phyloP scores from a whole-genome alignment of 1,139 yeast species.

The Taphrina communis region DNA sequence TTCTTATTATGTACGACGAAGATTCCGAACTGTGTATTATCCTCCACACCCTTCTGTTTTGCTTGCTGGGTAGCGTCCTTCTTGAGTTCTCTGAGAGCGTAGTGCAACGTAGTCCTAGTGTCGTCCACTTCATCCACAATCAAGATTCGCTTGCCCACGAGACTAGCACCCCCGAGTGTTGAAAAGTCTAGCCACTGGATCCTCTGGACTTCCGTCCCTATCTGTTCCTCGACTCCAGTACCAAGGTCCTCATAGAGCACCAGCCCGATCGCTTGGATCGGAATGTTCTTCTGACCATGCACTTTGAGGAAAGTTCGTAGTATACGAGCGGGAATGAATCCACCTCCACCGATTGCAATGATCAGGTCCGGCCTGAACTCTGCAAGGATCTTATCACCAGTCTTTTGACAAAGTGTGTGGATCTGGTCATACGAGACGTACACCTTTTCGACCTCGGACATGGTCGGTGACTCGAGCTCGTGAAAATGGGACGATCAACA shows the following conservation, averaged over 20 bases:
- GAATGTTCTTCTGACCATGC: slow-evolving; percentile 84
- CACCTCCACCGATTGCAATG: slow-evolving; percentile 68
- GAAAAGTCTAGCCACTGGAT: slow-evolving; percentile 94
- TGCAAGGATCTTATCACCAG: slow-evolving; percentile 69
- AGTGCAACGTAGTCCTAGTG: slow-evolving; percentile 91
- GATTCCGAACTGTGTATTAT: slow-evolving; percentile 76
- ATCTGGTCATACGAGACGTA: slow-evolving; percentile 90
- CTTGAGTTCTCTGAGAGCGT: slow-evolving; percentile 83
- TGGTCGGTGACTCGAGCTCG: not conserved
- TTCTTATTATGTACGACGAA: slow-evolving; percentile 92
- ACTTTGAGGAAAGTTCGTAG: slow-evolving; percentile 86
- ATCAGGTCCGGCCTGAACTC: slow-evolving; percentile 69
- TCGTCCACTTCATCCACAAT: slow-evolving; percentile 96
- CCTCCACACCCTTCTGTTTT: slow-evolving; percentile 58
- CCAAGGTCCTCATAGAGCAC: slow-evolving; percentile 79
- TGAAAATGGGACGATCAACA: too few relatives aligned
- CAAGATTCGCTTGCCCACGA: slow-evolving; percentile 79
- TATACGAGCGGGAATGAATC: slow-evolving; percentile 95
- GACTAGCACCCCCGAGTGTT: slow-evolving; percentile 61
- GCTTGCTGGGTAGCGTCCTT: slow-evolving; percentile 76
- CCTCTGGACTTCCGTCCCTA: slow-evolving; percentile 85
- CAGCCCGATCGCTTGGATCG: slow-evolving; percentile 91
- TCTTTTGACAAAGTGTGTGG: slow-evolving; percentile 89
- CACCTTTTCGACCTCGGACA: slow-evolving; percentile 36
- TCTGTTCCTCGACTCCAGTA: slow-evolving; percentile 56